phyloP scores from a whole-genome alignment of 169 alveolate species.

The Plasmodium chabaudi region DNA sequence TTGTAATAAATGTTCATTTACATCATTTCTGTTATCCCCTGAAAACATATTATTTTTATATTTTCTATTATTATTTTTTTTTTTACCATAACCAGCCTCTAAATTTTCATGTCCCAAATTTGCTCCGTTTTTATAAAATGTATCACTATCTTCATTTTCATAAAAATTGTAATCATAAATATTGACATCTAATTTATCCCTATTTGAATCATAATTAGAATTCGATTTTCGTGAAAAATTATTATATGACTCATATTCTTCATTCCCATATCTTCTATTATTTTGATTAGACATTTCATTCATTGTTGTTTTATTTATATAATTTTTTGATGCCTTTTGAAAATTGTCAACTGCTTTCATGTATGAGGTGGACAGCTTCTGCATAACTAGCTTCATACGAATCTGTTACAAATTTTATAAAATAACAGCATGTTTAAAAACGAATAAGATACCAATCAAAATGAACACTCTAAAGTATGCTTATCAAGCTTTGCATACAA shows the following conservation, averaged over 20 bases:
- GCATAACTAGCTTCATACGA: conserved; percentile 54
- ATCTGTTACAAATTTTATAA: conserved; percentile 11
- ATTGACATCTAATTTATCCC: conserved; percentile 56
- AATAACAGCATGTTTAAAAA: neutral
- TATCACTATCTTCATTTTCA: conserved; percentile 61
- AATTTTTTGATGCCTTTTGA: conserved; percentile 71
- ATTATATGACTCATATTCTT: conserved; percentile 35
- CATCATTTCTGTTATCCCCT: conserved; percentile 36
- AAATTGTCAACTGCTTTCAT: conserved; percentile 47
- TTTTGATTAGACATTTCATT: conserved; percentile 53
- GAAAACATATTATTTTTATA: conserved; percentile 61
- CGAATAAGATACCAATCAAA: neutral
- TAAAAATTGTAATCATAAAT: conserved; percentile 73
- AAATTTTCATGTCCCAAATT: conserved; percentile 1
- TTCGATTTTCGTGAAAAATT: conserved; percentile 70
- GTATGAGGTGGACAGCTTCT: conserved; percentile 47
- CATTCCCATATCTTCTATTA: conserved; percentile 8
- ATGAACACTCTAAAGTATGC: neutral
- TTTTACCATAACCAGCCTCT: conserved; percentile 5
- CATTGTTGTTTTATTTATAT: conserved; percentile 48
- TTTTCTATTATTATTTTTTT: conserved; percentile 41
- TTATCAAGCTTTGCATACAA: neutral
- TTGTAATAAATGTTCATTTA: conserved; percentile 53
- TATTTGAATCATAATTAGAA: conserved; percentile 46
- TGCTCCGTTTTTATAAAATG: conserved; percentile 2